Evolutionary conservation across 2,329 filamentous ascomycete species (phyloP).

Genomic region (Colletotrichum kahawae): DNA sequence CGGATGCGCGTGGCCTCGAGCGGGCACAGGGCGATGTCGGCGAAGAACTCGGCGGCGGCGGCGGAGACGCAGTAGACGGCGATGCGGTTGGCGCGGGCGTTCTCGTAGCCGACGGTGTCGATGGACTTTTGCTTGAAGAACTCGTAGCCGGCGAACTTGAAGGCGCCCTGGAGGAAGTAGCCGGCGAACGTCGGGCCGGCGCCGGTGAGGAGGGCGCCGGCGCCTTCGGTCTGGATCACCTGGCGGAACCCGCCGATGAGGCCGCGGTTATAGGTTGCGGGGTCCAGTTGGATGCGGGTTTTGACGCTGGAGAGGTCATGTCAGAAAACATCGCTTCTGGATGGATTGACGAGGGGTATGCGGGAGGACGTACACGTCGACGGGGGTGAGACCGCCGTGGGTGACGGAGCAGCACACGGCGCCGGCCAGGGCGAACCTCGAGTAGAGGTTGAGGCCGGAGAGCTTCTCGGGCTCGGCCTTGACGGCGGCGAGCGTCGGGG

Average conservation of each 20-base stretch:
- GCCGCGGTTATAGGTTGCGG: slow-evolving; percentile 85
- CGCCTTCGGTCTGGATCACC: slow-evolving; percentile 84
- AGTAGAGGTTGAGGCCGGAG: slow-evolving; percentile 76
- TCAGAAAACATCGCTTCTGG: background rate
- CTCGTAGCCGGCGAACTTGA: slow-evolving; percentile 95
- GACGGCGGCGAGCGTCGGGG: slow-evolving; percentile 50
- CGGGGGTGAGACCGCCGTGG: slow-evolving; percentile 94
- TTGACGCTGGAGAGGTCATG: slow-evolving; percentile 70
- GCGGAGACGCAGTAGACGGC: slow-evolving; percentile 79
- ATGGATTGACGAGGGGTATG: too few relatives aligned
- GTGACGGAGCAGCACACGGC: slow-evolving; percentile 98
- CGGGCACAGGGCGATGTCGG: slow-evolving; percentile 85
- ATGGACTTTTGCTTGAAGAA: slow-evolving; percentile 95
- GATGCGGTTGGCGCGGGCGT: slow-evolving; percentile 78
- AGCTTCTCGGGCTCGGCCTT: slow-evolving; percentile 47
- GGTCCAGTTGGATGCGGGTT: slow-evolving; percentile 94
- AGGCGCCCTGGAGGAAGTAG: slow-evolving; percentile 92
- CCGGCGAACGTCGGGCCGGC: slow-evolving; percentile 84
- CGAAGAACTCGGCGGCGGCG: slow-evolving; percentile 70
- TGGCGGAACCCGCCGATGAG: slow-evolving; percentile 86
- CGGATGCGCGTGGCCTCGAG: slow-evolving; percentile 93
- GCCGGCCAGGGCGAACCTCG: slow-evolving; percentile 94
- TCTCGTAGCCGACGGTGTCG: slow-evolving; percentile 78
- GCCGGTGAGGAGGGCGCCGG: slow-evolving; percentile 84
- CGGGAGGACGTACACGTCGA: slow-evolving; percentile 99